Evolutionary conservation across 345 rosid species (phyloP).

Genomic region (Ailanthus altissimus): DNA sequence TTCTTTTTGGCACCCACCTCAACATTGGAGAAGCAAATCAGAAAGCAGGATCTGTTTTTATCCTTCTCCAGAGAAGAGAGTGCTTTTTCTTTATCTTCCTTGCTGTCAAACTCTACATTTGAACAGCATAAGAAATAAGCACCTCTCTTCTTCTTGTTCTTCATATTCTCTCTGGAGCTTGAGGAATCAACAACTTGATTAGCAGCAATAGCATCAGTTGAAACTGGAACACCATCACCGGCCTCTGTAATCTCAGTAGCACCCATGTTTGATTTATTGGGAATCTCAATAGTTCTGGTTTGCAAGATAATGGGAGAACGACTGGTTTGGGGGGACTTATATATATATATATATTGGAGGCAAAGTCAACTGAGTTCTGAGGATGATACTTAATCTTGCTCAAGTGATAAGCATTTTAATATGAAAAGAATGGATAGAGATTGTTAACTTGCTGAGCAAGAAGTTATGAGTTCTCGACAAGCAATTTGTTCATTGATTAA

Average conservation of each 20-base stretch:
- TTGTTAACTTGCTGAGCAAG: neutral
- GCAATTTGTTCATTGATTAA: too few species aligned
- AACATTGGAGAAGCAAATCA: slow-evolving; percentile 9
- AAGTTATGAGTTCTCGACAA: too few species aligned
- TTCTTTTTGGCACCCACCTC: neutral
- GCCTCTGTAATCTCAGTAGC: neutral
- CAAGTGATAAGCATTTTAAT: neutral
- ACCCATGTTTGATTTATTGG: neutral
- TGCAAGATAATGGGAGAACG: neutral
- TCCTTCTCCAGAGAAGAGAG: slow-evolving; percentile 11
- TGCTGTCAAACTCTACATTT: neutral
- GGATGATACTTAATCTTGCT: neutral
- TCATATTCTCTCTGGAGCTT: neutral
- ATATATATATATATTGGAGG: too few species aligned
- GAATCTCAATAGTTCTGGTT: neutral
- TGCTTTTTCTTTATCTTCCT: slow-evolving; percentile 5
- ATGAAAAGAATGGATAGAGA: neutral
- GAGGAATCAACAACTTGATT: neutral
- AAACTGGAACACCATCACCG: neutral
- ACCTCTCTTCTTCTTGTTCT: slow-evolving; percentile 3
- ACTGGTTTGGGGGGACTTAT: neutral
- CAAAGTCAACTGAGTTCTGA: neutral
- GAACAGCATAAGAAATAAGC: slow-evolving; percentile 1
- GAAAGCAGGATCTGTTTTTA: neutral
- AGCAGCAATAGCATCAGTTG: neutral